A percentile compares a stretch with the other conserved stretches of the same genome.
Evolutionary conservation across 2,329 filamentous ascomycete genomes (phyloP).

Genomic region (Sclerotinia minor): DNA sequence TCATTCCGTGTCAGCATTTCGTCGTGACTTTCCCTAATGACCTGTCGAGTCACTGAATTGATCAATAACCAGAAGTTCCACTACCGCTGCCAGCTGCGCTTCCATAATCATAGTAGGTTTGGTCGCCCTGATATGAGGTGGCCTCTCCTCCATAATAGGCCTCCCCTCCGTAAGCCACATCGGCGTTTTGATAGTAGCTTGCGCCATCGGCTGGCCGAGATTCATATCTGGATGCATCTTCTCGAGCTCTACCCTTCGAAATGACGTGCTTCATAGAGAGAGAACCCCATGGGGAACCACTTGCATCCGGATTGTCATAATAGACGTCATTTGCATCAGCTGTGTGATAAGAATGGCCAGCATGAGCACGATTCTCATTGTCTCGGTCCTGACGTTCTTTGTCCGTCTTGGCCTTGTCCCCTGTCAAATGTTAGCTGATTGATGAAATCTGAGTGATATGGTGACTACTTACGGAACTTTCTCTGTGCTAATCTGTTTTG

Average conservation of each 20-base stretch:
- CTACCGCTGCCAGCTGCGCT: constrained; percentile 38
- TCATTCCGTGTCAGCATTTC: background rate
- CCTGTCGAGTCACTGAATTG: background rate
- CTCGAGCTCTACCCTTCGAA: constrained; percentile 47
- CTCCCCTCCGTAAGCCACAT: constrained; percentile 33
- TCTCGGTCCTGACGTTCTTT: constrained; percentile 66
- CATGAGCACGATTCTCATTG: constrained; percentile 61
- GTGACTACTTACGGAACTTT: constrained; percentile 65
- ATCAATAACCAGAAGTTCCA: constrained; percentile 28
- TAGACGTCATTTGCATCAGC: constrained; percentile 58
- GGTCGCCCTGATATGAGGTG: constrained; percentile 35
- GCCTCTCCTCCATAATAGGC: constrained; percentile 36
- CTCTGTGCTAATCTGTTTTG: constrained; percentile 76
- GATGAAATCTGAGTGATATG: background rate
- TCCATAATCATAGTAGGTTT: constrained; percentile 39
- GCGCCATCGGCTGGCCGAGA: constrained; percentile 38
- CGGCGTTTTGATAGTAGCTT: constrained; percentile 30
- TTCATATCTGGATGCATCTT: constrained; percentile 46
- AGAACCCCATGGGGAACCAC: constrained; percentile 72
- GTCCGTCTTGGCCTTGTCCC: constrained; percentile 68
- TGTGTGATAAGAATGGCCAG: constrained; percentile 63
- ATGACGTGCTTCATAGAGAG: constrained; percentile 59
- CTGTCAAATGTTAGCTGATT: constrained; percentile 45
- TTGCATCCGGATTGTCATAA: constrained; percentile 52
- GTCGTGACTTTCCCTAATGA: background rate